These are phyloP conservation scores for Fusarium albidum DNA, from an alignment of 2,329 filamentous ascomycete species.

Conservation along the genomic window DNA sequence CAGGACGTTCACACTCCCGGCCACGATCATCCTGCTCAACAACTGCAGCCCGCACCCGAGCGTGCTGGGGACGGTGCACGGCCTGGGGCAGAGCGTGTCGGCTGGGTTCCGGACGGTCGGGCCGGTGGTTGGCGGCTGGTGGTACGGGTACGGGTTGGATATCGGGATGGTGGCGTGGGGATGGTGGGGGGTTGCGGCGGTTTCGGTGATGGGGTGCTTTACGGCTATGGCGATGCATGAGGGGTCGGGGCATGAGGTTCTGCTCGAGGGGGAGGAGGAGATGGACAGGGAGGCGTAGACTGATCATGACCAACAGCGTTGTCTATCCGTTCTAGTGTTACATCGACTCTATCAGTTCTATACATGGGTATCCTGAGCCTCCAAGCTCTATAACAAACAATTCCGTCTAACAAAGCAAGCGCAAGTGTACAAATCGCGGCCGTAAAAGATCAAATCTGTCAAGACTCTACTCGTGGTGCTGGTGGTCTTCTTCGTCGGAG, in stretches of 20 bases:
- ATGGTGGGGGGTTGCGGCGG: slow-evolving; percentile 57
- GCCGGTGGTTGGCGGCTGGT: slow-evolving; percentile 58
- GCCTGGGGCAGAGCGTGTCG: slow-evolving; percentile 60
- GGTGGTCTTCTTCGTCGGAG: slow-evolving; percentile 9
- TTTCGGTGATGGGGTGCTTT: slow-evolving; percentile 64
- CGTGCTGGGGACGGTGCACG: slow-evolving; percentile 66
- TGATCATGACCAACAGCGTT: background rate
- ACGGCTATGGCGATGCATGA: slow-evolving; percentile 70
- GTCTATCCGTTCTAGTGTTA: too few relatives aligned
- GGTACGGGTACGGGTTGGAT: slow-evolving; percentile 56
- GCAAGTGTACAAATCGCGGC: too few relatives aligned
- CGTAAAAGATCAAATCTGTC: background rate
- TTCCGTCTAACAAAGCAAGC: too few relatives aligned
- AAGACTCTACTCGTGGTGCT: slow-evolving; percentile 25
- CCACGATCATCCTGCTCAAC: slow-evolving; percentile 67
- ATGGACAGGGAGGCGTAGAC: slow-evolving; percentile 12
- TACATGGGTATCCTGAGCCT: too few relatives aligned
- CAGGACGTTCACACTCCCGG: slow-evolving; percentile 72
- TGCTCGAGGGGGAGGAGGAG: slow-evolving; percentile 56
- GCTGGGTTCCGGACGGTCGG: slow-evolving; percentile 59
- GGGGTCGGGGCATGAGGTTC: slow-evolving; percentile 68
- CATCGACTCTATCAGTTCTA: too few relatives aligned
- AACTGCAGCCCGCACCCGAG: slow-evolving; percentile 67
- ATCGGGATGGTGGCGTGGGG: slow-evolving; percentile 55
- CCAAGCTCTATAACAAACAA: too few relatives aligned